Evolutionary conservation across 352 stramenopile genomes (phyloP).

Genomic region (Phytophthora pisi): DNA sequence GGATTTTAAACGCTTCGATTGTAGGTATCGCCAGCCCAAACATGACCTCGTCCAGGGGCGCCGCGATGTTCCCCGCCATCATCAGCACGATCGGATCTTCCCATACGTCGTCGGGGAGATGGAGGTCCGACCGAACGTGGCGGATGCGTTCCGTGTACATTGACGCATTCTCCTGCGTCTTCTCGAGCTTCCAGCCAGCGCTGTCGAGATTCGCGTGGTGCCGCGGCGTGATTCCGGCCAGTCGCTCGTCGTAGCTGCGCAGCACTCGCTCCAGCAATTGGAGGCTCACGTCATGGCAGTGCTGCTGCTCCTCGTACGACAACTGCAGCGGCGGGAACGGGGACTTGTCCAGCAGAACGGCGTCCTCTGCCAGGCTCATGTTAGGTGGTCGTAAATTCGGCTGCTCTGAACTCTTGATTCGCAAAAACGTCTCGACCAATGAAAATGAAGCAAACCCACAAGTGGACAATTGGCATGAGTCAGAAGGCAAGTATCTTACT

Average conservation of each 20-base stretch:
- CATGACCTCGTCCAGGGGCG: conserved; percentile 67
- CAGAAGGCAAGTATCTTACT: too few relatives aligned
- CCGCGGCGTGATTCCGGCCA: conserved; percentile 23
- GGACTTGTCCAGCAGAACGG: conserved; percentile 33
- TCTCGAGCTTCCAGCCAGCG: conserved; percentile 40
- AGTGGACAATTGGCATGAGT: background rate
- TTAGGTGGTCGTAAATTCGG: background rate
- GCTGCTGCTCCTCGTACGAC: conserved; percentile 37
- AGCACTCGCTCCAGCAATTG: conserved; percentile 42
- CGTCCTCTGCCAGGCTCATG: conserved; percentile 17
- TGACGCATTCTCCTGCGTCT: conserved; percentile 38
- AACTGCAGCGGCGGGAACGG: conserved; percentile 37
- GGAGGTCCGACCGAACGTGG: conserved; percentile 26
- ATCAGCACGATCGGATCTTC: conserved; percentile 39
- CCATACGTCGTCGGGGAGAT: conserved; percentile 39
- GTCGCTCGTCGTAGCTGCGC: conserved; percentile 42
- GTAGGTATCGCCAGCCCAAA: conserved; percentile 48
- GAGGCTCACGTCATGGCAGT: conserved; percentile 42
- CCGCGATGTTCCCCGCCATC: conserved; percentile 45
- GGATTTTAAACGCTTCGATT: conserved; percentile 51
- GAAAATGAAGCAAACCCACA: background rate
- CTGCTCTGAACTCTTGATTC: conserved; percentile 19
- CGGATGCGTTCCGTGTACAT: conserved; percentile 42
- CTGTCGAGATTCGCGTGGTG: conserved; percentile 38
- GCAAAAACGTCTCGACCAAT: background rate